These are phyloP conservation scores for Lumnitzera littorea DNA, from an alignment of 345 rosid species.

Conservation along the genomic window DNA sequence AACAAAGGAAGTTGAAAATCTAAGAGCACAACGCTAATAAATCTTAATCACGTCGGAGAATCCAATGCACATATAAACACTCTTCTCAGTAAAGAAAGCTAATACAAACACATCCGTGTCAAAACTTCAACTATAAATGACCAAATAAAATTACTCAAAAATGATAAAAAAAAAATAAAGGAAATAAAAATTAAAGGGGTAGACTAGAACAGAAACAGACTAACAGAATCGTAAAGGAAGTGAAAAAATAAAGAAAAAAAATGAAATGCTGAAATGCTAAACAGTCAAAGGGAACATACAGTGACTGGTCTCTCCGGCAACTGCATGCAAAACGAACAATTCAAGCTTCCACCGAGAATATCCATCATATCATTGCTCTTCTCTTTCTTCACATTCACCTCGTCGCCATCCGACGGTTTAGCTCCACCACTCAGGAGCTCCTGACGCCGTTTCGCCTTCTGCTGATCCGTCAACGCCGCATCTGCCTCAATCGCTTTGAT, in stretches of 20 bases:
- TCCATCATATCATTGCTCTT: slow-evolving; percentile 23
- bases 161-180: not conserved
- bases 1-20: not conserved
- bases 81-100: not conserved
- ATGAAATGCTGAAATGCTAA: not conserved
- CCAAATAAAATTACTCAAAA: not conserved
- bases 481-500: slow-evolving; percentile 50
- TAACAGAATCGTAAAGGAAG: not conserved
- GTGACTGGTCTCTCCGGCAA: slow-evolving; percentile 70
- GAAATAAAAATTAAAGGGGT: not conserved
- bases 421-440: slow-evolving; percentile 38
- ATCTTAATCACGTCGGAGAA: not conserved
- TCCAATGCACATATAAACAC: not conserved
- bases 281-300: slow-evolving; percentile 18
- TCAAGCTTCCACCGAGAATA: slow-evolving; percentile 26
- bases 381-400: slow-evolving; percentile 14
- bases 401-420: slow-evolving; percentile 7
- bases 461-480: slow-evolving; percentile 29
- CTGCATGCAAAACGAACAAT: slow-evolving; percentile 53
- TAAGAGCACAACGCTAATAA: not conserved
- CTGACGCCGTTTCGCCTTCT: slow-evolving; percentile 52
- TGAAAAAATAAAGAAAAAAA: not conserved
- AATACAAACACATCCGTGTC: not conserved
- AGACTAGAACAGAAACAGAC: not conserved
- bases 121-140: not conserved